Evolutionary conservation across 495 filamentous ascomycete species (phyloP).

Genomic region (Penicillium tannophilum): DNA sequence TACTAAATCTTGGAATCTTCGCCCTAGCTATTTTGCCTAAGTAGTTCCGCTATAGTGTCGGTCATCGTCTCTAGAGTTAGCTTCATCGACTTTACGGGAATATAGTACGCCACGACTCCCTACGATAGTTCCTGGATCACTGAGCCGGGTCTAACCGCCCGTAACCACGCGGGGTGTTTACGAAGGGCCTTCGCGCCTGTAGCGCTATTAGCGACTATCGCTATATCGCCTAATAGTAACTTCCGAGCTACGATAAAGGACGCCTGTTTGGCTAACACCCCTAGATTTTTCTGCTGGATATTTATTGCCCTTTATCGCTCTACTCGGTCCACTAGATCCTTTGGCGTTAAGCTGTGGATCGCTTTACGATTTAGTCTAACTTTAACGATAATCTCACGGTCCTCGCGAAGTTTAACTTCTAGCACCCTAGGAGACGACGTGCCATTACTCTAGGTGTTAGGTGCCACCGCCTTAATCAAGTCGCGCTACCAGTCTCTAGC

Average conservation of each 20-base stretch:
- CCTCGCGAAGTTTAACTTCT: conserved; percentile 8
- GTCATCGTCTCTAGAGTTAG: conserved; percentile 14
- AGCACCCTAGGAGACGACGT: conserved; percentile 11
- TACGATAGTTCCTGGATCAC: conserved; percentile 19
- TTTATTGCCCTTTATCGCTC: background rate
- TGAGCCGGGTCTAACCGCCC: conserved; percentile 10
- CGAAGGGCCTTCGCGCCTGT: conserved; percentile 16
- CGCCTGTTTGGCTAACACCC: background rate
- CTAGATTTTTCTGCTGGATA: conserved; percentile 4
- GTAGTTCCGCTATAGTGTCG: conserved; percentile 8
- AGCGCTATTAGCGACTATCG: conserved; percentile 9
- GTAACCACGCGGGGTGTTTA: conserved; percentile 12
- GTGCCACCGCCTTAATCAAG: conserved; percentile 10
- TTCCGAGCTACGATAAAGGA: too few relatives aligned
- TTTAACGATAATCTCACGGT: conserved; percentile 12
- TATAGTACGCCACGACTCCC: conserved; percentile 20
- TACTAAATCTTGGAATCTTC: conserved; percentile 13
- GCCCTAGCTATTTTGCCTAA: conserved; percentile 14
- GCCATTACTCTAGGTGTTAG: conserved; percentile 6
- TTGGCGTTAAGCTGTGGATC: conserved; percentile 1
- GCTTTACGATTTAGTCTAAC: conserved; percentile 8
- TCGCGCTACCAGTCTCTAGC: conserved; percentile 16
- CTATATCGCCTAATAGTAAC: conserved; percentile 8
- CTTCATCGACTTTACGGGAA: conserved; percentile 14
- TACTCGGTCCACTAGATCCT: conserved; percentile 4